Evolutionary conservation across 352 stramenopile species (phyloP), one percentile per base, ranked within the genome.

Genomic region (Phytophthora meadii): DNA sequence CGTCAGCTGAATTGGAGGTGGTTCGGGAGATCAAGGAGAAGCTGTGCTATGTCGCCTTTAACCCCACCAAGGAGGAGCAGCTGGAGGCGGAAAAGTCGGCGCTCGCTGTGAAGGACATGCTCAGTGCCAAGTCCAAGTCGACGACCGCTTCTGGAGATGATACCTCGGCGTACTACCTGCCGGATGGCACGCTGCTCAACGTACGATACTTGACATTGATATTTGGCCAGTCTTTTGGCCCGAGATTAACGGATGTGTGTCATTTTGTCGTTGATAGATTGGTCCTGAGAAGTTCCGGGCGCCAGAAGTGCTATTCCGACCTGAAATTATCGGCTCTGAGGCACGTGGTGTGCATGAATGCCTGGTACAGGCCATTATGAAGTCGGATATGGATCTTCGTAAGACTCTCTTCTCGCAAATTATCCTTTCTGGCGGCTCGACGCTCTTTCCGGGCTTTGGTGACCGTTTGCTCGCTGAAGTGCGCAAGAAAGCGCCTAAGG

Each of bases 331-430:
- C 52, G 89, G 90, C 54, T 91, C 86, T 27, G 90, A 96, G 74
- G 65, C 53, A 30, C 51, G 74, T 61, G 91, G 90, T 42, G 81
- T 97, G 32, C 91, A 95, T 66, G 89, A 95, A 60, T 94, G 88
- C 68, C 76, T 95, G 36, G 88, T 95, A 54, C 85, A 98, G 61
- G 90, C 93, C 34, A 98, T 99, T 70, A 98, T 98, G 90, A 98
- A 98, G 81, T 98, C 93, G 76, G 96, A 99, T 74, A 89, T 98
- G 70, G 97, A 99, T 65, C 90, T 98, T 65, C 90, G 97, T 11
- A 96, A 94, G 68, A 96, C 94, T 64, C 81, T 98, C 28, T 98
- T 96, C 67, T 90, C 77, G 47, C 96, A 98, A 68, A 96, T 98
- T 60, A 94, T 98, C 39, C 73, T 98, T 14, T 94, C 91, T 14